phyloP scores from a whole-genome alignment of 2,329 filamentous ascomycete genomes.

The Trichoderma sp. region DNA sequence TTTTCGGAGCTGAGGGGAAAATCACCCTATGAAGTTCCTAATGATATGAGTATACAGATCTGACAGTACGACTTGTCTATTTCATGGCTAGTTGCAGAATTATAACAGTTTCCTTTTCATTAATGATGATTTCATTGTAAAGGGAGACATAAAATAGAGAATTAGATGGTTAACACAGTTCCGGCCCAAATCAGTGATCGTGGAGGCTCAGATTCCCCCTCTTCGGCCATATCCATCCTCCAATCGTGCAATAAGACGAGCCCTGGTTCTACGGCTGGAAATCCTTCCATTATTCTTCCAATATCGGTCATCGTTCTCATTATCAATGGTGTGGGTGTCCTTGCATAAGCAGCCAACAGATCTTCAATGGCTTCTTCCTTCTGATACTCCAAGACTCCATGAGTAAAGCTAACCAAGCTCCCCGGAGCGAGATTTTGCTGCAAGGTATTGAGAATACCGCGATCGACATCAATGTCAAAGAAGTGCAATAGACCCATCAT shows the following conservation, averaged over 20 bases:
- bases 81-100: not conserved
- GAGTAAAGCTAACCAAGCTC: not conserved
- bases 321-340: not conserved
- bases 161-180: not conserved
- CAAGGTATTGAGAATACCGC: not conserved
- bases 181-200: not conserved
- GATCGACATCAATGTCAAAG: not conserved
- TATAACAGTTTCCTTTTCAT: too few species aligned
- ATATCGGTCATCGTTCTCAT: not conserved
- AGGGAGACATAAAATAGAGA: not conserved
- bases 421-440: not conserved
- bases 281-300: not conserved
- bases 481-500: constrained; percentile 14
- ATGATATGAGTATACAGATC: not conserved
- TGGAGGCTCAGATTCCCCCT: constrained; percentile 1
- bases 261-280: not conserved
- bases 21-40: not conserved
- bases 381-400: not conserved
- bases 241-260: not conserved
- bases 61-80: not conserved
- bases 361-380: not conserved
- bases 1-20: not conserved
- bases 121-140: fast-evolving
- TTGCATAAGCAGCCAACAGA: not conserved
- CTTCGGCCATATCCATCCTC: constrained; percentile 10